These are phyloP conservation scores for Diacronema lutheri DNA, from an alignment of 78 protist genomes.

Conservation along the genomic window DNA sequence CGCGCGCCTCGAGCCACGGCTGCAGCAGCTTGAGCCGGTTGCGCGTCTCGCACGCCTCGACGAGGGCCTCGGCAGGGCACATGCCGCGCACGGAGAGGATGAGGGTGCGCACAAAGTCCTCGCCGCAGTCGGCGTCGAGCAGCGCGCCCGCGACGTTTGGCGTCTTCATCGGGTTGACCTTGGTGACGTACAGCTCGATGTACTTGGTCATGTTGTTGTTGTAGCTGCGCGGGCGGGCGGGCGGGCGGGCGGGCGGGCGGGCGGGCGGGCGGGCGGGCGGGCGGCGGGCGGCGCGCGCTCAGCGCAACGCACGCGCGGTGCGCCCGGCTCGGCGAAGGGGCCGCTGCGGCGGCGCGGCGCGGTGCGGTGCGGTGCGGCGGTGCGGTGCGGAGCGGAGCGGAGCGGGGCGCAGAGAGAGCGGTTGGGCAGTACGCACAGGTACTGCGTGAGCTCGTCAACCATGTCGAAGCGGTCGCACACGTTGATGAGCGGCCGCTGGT, in stretches of 20 bases:
- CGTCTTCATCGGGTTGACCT: constrained; percentile 52
- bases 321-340: no score
- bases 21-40: constrained; percentile 91
- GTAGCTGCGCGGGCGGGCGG: no score
- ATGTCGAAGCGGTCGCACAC: constrained; percentile 95
- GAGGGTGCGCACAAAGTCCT: constrained; percentile 84
- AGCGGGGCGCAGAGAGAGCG: no score
- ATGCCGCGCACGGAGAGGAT: constrained; percentile 71
- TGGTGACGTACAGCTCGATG: constrained; percentile 94
- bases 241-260: no score
- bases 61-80: constrained; percentile 83
- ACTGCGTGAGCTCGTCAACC: constrained; percentile 93
- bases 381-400: no score
- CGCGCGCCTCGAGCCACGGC: constrained; percentile 95
- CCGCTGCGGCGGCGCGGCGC: no score
- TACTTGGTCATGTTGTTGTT: constrained; percentile 34
- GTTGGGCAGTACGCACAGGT: no score
- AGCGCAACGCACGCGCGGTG: no score
- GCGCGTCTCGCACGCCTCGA: constrained; percentile 93
- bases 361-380: no score
- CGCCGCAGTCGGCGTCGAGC: constrained; percentile 90
- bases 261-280: no score
- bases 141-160: constrained; percentile 97
- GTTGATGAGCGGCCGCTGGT: constrained; percentile 95
- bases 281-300: no score